Base-by-base conservation (phyloP, 1,284 basidiomycete genomes). In the Moesziomyces parantarcticus region DNA sequence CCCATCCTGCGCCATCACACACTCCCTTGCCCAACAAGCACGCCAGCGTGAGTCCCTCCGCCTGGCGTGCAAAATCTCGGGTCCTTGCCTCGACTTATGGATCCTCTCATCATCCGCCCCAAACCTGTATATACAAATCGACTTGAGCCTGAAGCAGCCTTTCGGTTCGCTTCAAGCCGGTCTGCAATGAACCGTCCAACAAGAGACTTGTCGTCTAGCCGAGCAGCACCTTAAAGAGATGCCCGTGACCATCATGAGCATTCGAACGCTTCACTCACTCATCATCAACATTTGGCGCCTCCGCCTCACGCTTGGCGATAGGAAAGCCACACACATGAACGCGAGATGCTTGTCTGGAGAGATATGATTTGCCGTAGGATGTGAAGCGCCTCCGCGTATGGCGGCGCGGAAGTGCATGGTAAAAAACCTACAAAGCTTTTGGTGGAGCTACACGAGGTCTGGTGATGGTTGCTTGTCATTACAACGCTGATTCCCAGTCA, bases 361-460 rank as follows among this genome's bases (percentile, higher is more conserved):
- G 44, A 50, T 64, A 55, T 58, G 41, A 50, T 53, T 57, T 58
- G 55, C 61, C 55, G 42, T 50, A 51, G 36, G 36, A 39, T 39
- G 36, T 39, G 36, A 39, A 39, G 36, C 36, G 36, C 36, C 36
- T 11, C 36, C 36, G 36, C 36, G 36, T 16, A n/a, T 39, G 36
- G 36, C 16, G 14, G 36, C 36, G 36, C 36, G 36, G 16, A 25
- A 32, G 29, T 32, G 45, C 53, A 29, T 34, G 48, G 42, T 13
- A 16, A 20, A 40, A 29, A 41, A 42, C 39, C 47, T 43, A 58
- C 36, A 42, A 51, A 51, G 52, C 48, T 59, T 65, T 65, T 59
- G 51, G 56, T 65, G 36, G 36, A 64, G 56, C 56, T 58, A 26
- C 44, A 43, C 48, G 42, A 55, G 62, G 62, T 65, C 62, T 65